Evolutionary conservation across 352 stramenopile species (phyloP).

Genomic region (Pythium pectinolyticum): DNA sequence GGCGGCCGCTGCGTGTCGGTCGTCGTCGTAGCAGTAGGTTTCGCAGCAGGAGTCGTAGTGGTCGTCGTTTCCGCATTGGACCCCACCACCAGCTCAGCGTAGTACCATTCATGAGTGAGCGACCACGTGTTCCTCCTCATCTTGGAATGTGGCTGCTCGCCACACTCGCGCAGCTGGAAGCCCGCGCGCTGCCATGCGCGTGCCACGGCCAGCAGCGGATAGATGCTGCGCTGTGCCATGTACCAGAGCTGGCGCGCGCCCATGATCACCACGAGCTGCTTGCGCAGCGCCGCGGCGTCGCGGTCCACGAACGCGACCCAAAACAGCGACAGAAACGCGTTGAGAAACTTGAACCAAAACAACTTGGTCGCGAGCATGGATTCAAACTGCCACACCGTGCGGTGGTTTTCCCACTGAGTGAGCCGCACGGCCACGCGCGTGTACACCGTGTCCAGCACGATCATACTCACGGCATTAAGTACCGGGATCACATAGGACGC

Average conservation of each 20-base stretch:
- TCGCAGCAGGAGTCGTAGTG: neutral
- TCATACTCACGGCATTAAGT: constrained; percentile 67
- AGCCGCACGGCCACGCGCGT: constrained; percentile 53
- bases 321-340: constrained; percentile 80
- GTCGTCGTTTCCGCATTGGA: too few species aligned
- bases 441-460: constrained; percentile 75
- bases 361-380: constrained; percentile 76
- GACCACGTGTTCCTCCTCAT: constrained; percentile 12
- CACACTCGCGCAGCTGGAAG: constrained; percentile 44
- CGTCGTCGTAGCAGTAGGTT: too few species aligned
- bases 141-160: neutral
- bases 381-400: constrained; percentile 76
- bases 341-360: constrained; percentile 85
- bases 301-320: constrained; percentile 75
- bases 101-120: constrained; percentile 61
- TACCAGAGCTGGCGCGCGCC: constrained; percentile 72
- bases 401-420: constrained; percentile 79
- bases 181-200: constrained; percentile 43
- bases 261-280: constrained; percentile 75
- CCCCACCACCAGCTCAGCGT: constrained; percentile 32
- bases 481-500: constrained; percentile 59
- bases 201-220: constrained; percentile 53
- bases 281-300: constrained; percentile 44
- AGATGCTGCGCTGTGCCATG: constrained; percentile 47
- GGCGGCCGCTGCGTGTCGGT: too few species aligned